Evolutionary conservation across 2,329 filamentous ascomycete species (phyloP).

Genomic region (Chalaropsis thielavioides): DNA sequence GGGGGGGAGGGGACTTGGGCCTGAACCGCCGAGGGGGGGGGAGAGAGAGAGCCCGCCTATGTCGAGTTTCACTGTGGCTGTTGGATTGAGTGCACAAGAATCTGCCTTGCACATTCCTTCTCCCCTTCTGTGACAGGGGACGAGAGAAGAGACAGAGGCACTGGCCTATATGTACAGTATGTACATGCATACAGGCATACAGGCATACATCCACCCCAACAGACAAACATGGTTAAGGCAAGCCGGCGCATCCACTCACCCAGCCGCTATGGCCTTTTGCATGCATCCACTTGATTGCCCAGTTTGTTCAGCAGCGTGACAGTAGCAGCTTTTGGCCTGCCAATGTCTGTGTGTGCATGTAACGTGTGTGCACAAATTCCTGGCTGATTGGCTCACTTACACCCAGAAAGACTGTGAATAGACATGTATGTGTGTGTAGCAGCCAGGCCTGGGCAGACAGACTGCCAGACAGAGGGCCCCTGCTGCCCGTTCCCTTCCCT

Average conservation of each 20-base stretch:
- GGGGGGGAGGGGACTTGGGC: not conserved
- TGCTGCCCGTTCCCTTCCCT: not conserved
- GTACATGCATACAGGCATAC: too few species aligned
- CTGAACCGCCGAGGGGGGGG: too few species aligned
- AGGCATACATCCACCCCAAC: not conserved
- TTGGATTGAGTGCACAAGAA: not conserved
- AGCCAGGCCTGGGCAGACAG: too few species aligned
- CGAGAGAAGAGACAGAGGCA: not conserved
- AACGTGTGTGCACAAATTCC: not conserved
- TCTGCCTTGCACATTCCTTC: conserved; percentile 1
- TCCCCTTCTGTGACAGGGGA: too few species aligned
- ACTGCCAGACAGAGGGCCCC: not conserved
- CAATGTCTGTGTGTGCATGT: not conserved
- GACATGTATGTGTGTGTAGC: too few species aligned
- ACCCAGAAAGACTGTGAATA: too few species aligned
- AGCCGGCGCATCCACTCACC: not conserved
- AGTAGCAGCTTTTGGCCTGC: not conserved
- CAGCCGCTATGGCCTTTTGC: not conserved
- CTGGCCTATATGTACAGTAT: not conserved
- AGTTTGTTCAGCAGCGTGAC: not conserved
- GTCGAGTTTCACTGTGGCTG: not conserved
- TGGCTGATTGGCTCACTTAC: too few species aligned
- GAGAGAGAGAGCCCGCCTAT: not conserved
- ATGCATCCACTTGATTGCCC: not conserved
- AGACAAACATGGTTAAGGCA: not conserved